These are phyloP conservation scores for Chaetomiaceae sp. DNA, from an alignment of 2,329 filamentous ascomycete species.

Conservation along the genomic window DNA sequence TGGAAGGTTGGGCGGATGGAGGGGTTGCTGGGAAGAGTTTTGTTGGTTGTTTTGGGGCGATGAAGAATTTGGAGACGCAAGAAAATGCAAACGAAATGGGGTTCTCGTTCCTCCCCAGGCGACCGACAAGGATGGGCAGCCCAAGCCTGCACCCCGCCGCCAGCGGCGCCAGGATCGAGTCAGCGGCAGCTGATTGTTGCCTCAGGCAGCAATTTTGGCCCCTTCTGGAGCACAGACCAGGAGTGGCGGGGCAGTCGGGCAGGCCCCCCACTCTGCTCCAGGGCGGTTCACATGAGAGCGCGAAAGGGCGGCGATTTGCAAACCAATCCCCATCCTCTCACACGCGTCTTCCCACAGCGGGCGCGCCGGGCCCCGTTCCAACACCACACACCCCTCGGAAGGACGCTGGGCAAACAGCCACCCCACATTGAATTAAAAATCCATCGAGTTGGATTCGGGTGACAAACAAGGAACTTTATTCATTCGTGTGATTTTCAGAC, in stretches of 20 bases:
- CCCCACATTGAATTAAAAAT: no score
- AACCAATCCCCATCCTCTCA: background rate
- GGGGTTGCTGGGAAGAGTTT: conserved; percentile 11
- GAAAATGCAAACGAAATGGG: conserved; percentile 23
- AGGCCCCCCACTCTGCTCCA: background rate
- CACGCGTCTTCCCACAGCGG: background rate
- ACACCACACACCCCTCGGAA: no score
- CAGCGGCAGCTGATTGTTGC: conserved; percentile 11
- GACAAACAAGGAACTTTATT: no score
- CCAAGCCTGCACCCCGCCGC: conserved; percentile 4
- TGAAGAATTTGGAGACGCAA: conserved; percentile 26
- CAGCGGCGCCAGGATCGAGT: conserved; percentile 10
- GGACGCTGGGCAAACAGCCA: no score
- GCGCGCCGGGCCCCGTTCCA: conserved; percentile 7
- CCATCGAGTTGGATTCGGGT: no score
- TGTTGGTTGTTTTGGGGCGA: conserved; percentile 20
- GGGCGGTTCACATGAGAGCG: conserved; percentile 16
- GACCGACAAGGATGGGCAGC: background rate
- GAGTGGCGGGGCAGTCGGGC: no score
- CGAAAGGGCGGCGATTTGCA: conserved; percentile 5
- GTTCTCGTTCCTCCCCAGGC: conserved; percentile 5
- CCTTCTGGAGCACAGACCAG: background rate
- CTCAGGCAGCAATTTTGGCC: conserved; percentile 8
- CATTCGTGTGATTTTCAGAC: no score
- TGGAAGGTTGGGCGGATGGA: conserved; percentile 6